Base-by-base conservation (phyloP, 2,329 filamentous ascomycete species). In the Colletotrichum phormii region DNA sequence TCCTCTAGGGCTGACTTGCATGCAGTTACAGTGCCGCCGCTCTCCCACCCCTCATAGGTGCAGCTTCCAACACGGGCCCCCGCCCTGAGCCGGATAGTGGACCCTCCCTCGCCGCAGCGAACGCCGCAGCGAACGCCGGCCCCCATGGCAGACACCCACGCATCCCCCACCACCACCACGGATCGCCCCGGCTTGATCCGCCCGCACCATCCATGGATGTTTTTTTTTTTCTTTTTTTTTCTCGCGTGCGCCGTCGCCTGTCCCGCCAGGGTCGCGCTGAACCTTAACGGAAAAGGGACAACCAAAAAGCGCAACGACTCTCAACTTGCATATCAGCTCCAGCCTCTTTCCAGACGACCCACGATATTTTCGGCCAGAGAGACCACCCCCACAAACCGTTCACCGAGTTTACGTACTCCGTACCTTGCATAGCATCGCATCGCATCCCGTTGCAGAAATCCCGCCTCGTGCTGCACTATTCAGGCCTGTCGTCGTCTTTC, bases 121-220 rank as follows among this genome's bases (percentile, higher is more conserved):
- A n/a, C 42, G 18, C 18, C 18, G 42, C 42, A 46, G 42, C 42
- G 2, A 46, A n/a, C 42, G 15, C 5, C 42, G 42, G 42, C 18
- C 42, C 6, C 15, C 15, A 46, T 46, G 37, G 12, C 12, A 37
- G 13, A 46, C 37, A 46, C 37, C 37, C 15, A 46, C 37, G 37
- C 37, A 46, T 18, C 37, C 42, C 42, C 18, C 9, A 9, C 42
- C 15, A 46, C 42, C 42, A 49, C 59, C 60, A 51, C 46, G 59
- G 70, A 64, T 69, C 65, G 70, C 65, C 65, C 65, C 70, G 70
- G 65, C 70, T 60, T 59, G 70, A 64, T 53, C 70, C 59, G 42
- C 65, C 53, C 33, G 42, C 24, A 22, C 57, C 31, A 57, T 26
- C n/a, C 42, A 35, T 46, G 37, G 26, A 8, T 54, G 55, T 35